phyloP scores from a whole-genome alignment of 1,284 basidiomycete genomes.

The Athelia sp. region DNA sequence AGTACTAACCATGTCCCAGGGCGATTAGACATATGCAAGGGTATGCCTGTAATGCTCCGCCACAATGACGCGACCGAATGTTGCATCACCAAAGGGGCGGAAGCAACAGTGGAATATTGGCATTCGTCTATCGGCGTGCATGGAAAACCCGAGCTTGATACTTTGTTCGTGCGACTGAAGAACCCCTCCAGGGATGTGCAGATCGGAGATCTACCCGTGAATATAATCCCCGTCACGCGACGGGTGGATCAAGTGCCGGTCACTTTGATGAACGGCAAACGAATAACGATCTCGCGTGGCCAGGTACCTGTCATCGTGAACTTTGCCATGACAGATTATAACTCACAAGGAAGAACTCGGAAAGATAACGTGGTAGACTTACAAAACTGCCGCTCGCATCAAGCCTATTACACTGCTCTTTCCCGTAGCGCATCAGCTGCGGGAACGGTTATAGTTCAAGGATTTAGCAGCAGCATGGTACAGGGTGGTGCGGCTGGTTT shows the following conservation, averaged over 20 bases:
- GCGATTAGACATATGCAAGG: slow-evolving; percentile 27
- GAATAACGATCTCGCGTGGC: slow-evolving; percentile 15
- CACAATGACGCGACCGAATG: slow-evolving; percentile 31
- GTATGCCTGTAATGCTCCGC: slow-evolving; percentile 35
- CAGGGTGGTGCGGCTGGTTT: slow-evolving; percentile 11
- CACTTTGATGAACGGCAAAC: slow-evolving; percentile 20
- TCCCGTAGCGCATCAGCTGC: slow-evolving; percentile 24
- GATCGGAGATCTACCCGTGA: slow-evolving; percentile 26
- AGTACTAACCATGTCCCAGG: slow-evolving; percentile 19
- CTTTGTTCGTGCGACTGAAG: slow-evolving; percentile 21
- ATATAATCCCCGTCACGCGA: slow-evolving; percentile 31
- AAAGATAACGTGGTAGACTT: slow-evolving; percentile 29
- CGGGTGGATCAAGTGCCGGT: slow-evolving; percentile 4
- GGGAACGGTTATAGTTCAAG: slow-evolving; percentile 27
- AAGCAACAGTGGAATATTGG: slow-evolving; percentile 30
- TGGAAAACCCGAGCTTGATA: slow-evolving; percentile 13
- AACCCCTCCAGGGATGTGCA: slow-evolving; percentile 24
- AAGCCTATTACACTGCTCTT: slow-evolving; percentile 30
- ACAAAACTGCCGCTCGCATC: slow-evolving; percentile 20
- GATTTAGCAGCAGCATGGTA: slow-evolving; percentile 19
- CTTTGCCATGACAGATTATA: slow-evolving; percentile 39
- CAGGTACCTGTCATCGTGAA: slow-evolving; percentile 32
- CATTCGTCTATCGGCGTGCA: slow-evolving; percentile 8
- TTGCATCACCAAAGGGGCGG: slow-evolving; percentile 36
- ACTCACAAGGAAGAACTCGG: slow-evolving; percentile 33